Percentiles rank a stretch among this genome's conserved stretches.
Evolutionary conservation across 2,329 filamentous ascomycete genomes (phyloP).

Genomic region (Leptosphaerulina australis): DNA sequence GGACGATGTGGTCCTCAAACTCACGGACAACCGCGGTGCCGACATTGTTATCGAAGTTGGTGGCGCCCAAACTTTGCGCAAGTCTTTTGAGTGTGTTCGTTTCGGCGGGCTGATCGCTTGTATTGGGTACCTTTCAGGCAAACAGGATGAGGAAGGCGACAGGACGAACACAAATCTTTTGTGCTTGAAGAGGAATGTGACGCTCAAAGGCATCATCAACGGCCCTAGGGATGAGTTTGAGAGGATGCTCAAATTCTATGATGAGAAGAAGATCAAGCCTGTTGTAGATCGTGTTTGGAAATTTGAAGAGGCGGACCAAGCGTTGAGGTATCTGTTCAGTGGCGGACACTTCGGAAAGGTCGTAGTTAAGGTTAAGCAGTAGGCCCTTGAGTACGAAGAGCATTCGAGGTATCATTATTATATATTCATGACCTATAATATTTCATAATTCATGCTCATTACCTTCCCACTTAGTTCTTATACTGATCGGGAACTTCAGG

Average conservation of each 20-base stretch:
- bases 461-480: conserved; percentile 15
- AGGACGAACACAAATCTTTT: conserved; percentile 66
- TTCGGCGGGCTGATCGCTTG: conserved; percentile 52
- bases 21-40: conserved; percentile 51
- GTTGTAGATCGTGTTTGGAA: conserved; percentile 51
- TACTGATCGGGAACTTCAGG: conserved; percentile 41
- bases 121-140: conserved; percentile 56
- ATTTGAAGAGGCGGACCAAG: conserved; percentile 44
- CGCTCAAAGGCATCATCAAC: conserved; percentile 65
- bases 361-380: conserved; percentile 40
- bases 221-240: conserved; percentile 63
- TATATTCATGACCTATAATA: too few relatives aligned
- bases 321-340: conserved; percentile 38
- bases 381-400: neutral
- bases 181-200: conserved; percentile 58
- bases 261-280: conserved; percentile 49
- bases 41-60: conserved; percentile 60
- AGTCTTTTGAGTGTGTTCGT: conserved; percentile 52
- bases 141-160: conserved; percentile 62
- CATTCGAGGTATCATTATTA: neutral
- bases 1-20: conserved; percentile 62
- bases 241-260: conserved; percentile 52
- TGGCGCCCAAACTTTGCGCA: conserved; percentile 57
- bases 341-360: conserved; percentile 51
- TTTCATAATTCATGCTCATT: neutral